A percentile compares a stretch with the other conserved stretches of the same genome.
These are phyloP conservation scores for Penicillium sp. DNA, from an alignment of 2,329 filamentous ascomycete genomes.

Conservation along the genomic window DNA sequence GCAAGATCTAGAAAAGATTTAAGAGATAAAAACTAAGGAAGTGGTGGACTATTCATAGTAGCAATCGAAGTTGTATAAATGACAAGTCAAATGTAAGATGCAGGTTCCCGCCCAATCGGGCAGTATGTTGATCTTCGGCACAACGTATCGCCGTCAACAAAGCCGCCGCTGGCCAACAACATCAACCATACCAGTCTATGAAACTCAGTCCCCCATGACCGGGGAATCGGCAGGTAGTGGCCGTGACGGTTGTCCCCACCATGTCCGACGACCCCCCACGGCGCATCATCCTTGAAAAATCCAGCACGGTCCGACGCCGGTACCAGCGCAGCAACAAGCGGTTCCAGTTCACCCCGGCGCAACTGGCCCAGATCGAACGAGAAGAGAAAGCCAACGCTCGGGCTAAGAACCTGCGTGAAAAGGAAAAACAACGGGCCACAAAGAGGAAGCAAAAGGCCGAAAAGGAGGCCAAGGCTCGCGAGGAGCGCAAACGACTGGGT, in stretches of 20 bases:
- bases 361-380: constrained; percentile 41
- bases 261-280: constrained; percentile 33
- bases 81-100: neutral
- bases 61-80: neutral
- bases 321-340: constrained; percentile 40
- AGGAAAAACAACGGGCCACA: constrained; percentile 33
- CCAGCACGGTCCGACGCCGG: constrained; percentile 37
- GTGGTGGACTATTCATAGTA: too few species aligned
- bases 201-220: constrained; percentile 16
- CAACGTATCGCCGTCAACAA: constrained; percentile 31
- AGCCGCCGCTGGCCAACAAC: constrained; percentile 4
- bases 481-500: constrained; percentile 33
- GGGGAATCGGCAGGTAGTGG: constrained; percentile 18
- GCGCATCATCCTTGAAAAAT: constrained; percentile 39
- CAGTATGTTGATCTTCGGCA: constrained; percentile 28
- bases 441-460: constrained; percentile 38
- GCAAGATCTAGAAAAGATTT: constrained; percentile 18
- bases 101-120: constrained; percentile 12
- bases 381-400: constrained; percentile 42
- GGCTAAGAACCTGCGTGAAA: constrained; percentile 39
- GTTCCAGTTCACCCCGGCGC: constrained; percentile 34
- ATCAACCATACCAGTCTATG: neutral
- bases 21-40: neutral
- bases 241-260: constrained; percentile 19
- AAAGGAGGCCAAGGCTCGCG: constrained; percentile 34